phyloP scores from a whole-genome alignment of 2,329 filamentous ascomycete species.

The Xylaria hypoxylon region DNA sequence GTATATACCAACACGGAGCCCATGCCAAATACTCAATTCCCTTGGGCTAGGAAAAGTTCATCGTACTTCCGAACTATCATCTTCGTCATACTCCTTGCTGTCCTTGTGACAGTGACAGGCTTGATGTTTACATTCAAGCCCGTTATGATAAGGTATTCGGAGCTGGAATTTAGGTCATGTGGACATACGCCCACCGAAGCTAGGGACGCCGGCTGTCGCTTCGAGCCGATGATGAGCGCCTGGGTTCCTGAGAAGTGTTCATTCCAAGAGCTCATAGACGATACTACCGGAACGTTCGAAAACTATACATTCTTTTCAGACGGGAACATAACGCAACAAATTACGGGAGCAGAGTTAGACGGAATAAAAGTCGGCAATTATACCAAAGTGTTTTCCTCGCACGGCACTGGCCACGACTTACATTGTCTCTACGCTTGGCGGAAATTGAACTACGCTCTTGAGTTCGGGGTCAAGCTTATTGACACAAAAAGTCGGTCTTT shows the following conservation, averaged over 20 bases:
- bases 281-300: conserved; percentile 13
- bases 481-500: conserved; percentile 19
- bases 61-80: neutral
- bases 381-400: conserved; percentile 14
- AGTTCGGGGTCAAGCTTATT: conserved; percentile 8
- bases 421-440: conserved; percentile 23
- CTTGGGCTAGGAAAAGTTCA: neutral
- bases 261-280: conserved; percentile 13
- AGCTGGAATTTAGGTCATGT: conserved; percentile 8
- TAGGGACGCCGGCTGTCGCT: conserved; percentile 11
- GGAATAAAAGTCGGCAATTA: conserved; percentile 15
- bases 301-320: conserved; percentile 19
- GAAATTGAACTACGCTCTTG: conserved; percentile 17
- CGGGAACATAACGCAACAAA: neutral
- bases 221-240: conserved; percentile 25
- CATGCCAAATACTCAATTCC: neutral
- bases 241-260: conserved; percentile 16
- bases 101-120: neutral
- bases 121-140: conserved; percentile 4
- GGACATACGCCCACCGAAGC: conserved; percentile 20
- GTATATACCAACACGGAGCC: neutral
- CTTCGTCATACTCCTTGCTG: neutral
- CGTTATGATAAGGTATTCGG: neutral
- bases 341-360: conserved; percentile 5
- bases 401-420: conserved; percentile 16